These are phyloP conservation scores for Venturia nashicola DNA, from an alignment of 2,329 filamentous ascomycete species.

Conservation along the genomic window DNA sequence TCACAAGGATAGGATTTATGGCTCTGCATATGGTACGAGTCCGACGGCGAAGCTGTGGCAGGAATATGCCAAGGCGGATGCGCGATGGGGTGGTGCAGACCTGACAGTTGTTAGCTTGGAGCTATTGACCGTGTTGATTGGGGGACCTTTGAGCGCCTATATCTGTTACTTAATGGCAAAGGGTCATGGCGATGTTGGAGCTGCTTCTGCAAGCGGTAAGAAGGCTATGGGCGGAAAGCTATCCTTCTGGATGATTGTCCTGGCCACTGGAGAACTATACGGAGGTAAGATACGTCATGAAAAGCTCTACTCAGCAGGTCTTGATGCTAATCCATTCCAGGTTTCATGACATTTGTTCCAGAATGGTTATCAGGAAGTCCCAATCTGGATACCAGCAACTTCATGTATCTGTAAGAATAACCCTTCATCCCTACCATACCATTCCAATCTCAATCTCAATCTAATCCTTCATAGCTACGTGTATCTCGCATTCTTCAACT, in stretches of 20 bases:
- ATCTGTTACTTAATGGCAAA: slow-evolving; percentile 41
- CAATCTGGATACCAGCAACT: slow-evolving; percentile 46
- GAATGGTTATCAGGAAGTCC: slow-evolving; percentile 50
- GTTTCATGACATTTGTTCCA: slow-evolving; percentile 53
- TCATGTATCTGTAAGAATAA: slow-evolving; percentile 42
- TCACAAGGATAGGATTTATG: slow-evolving; percentile 42
- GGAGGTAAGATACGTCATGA: slow-evolving; percentile 35
- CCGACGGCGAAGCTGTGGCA: slow-evolving; percentile 47
- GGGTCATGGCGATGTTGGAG: slow-evolving; percentile 17
- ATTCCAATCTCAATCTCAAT: neutral
- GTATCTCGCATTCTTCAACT: slow-evolving; percentile 53
- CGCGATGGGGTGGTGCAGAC: slow-evolving; percentile 47
- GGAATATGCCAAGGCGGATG: slow-evolving; percentile 54
- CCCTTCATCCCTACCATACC: neutral
- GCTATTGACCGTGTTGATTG: slow-evolving; percentile 47
- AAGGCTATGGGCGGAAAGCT: slow-evolving; percentile 23
- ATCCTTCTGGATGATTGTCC: slow-evolving; percentile 41
- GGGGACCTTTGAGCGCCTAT: slow-evolving; percentile 44
- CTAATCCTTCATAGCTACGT: slow-evolving; percentile 34
- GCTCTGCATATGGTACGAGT: slow-evolving; percentile 42
- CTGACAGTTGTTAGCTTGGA: slow-evolving; percentile 47
- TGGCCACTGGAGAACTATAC: slow-evolving; percentile 54
- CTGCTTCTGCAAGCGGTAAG: slow-evolving; percentile 1
- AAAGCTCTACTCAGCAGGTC: neutral
- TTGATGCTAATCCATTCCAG: slow-evolving; percentile 15